Evolutionary conservation across 2,329 filamentous ascomycete species (phyloP).

Genomic region (Penicillium fuscoglaucum): DNA sequence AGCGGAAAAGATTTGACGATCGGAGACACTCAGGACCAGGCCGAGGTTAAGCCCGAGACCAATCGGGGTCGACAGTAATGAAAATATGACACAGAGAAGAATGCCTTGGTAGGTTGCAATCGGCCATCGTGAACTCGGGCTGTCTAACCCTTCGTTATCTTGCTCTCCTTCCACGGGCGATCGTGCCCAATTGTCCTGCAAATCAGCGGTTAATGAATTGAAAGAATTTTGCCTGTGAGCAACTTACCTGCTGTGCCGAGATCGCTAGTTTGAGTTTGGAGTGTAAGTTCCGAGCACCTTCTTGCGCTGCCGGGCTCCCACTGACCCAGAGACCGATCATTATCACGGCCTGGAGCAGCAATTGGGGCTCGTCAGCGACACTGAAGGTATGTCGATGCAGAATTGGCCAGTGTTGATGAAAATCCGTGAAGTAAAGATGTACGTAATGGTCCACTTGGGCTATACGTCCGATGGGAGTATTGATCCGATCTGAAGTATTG

Average conservation of each 20-base stretch:
- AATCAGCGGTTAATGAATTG: not conserved
- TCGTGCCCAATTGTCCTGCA: not conserved
- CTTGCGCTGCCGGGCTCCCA: not conserved
- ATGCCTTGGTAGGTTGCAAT: not conserved
- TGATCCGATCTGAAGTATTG: not conserved
- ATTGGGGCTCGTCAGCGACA: not conserved
- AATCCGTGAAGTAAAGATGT: not conserved
- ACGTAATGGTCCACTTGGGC: not conserved
- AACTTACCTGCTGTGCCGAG: not conserved
- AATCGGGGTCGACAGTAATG: not conserved
- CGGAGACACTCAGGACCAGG: not conserved
- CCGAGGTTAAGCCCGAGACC: not conserved
- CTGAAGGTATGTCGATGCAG: not conserved
- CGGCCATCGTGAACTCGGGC: not conserved
- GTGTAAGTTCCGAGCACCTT: not conserved
- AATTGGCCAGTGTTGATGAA: not conserved
- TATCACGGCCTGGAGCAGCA: not conserved
- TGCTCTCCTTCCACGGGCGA: not conserved
- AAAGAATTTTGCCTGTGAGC: not conserved
- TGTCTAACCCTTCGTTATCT: not conserved
- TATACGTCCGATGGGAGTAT: not conserved
- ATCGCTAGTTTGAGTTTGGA: not conserved
- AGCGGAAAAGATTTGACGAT: not conserved
- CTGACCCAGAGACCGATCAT: not conserved
- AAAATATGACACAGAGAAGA: not conserved